Evolutionary conservation across 257 asterid genomes (phyloP).

Genomic region (Nicotiana sylvestris): DNA sequence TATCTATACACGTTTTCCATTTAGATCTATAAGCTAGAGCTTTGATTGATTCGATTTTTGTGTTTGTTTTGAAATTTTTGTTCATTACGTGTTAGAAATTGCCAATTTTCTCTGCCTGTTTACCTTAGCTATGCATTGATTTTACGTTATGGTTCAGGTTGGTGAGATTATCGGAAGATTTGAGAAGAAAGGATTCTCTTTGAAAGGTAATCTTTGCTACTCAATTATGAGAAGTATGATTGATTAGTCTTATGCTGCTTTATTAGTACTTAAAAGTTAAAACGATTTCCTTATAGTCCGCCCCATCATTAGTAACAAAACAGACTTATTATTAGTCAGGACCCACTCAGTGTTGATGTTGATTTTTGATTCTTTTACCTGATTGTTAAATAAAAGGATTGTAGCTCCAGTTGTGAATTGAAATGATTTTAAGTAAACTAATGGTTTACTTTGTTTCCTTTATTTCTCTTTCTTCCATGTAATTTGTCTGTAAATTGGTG

Average conservation of each 20-base stretch:
- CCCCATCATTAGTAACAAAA: too few species aligned
- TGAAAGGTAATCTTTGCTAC: slow-evolving; percentile 53
- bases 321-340: neutral
- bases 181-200: slow-evolving; percentile 91
- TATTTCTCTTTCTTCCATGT: too few species aligned
- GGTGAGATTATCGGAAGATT: slow-evolving; percentile 90
- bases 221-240: neutral
- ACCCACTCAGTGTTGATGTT: neutral
- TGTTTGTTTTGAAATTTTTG: neutral
- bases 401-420: too few species aligned
- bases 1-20: neutral
- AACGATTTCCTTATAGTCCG: neutral
- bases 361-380: neutral
- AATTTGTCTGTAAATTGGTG: too few species aligned
- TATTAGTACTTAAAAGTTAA: neutral
- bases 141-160: slow-evolving; percentile 49
- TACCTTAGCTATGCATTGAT: neutral
- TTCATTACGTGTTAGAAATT: neutral
- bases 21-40: neutral
- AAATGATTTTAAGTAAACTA: neutral
- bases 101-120: neutral
- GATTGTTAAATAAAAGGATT: neutral
- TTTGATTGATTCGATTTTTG: neutral
- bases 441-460: neutral
- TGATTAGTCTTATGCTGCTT: neutral